Percentiles rank a stretch among this genome's conserved stretches.
These are phyloP conservation scores for Neofusicoccum laricinum DNA, from an alignment of 2,329 filamentous ascomycete genomes.

Conservation along the genomic window DNA sequence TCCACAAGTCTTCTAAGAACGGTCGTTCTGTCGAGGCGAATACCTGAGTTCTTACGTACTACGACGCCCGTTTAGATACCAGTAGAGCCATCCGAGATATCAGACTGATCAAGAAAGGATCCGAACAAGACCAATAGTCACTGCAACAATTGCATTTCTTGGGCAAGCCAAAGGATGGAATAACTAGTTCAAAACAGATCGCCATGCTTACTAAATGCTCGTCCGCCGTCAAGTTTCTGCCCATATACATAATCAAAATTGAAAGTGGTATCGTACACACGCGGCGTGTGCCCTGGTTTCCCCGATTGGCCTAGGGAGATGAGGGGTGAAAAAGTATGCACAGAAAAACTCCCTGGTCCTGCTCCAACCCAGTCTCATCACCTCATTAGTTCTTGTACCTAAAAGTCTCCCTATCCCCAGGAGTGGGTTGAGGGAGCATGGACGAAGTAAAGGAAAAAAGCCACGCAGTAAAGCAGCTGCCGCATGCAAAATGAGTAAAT, in stretches of 20 bases:
- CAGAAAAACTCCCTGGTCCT: not conserved
- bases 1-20: too few relatives aligned
- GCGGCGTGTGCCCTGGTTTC: not conserved
- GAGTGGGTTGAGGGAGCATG: not conserved
- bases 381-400: not conserved
- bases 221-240: not conserved
- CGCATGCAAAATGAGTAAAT: not conserved
- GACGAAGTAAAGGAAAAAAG: not conserved
- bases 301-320: not conserved
- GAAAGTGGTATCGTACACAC: conserved; percentile 5
- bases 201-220: not conserved
- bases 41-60: too few relatives aligned
- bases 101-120: too few relatives aligned
- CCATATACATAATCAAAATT: not conserved
- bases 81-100: too few relatives aligned
- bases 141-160: too few relatives aligned
- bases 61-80: too few relatives aligned
- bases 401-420: not conserved
- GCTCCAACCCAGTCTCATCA: not conserved
- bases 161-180: too few relatives aligned
- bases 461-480: not conserved
- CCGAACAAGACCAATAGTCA: not conserved
- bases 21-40: too few relatives aligned
- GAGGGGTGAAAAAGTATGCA: not conserved
- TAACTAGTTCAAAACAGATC: not conserved